These are phyloP conservation scores for Amaranthus cruentus DNA, from an alignment of 148 eudicot species.

Conservation along the genomic window DNA sequence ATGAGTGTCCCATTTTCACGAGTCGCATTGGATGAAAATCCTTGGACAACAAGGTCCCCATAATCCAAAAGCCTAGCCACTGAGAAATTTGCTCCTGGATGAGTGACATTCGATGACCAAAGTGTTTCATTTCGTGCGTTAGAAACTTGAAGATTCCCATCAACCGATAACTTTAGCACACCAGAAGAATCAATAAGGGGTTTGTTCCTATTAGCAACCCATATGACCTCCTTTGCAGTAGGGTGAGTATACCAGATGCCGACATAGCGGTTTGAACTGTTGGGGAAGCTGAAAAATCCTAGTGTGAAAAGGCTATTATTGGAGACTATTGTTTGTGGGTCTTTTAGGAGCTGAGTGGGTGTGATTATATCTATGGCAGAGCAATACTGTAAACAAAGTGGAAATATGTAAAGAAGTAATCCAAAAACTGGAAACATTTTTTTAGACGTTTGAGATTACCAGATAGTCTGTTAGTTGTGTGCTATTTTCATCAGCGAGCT, in stretches of 20 bases:
- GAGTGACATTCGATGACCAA: conserved; percentile 39
- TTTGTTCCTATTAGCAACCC: conserved; percentile 32
- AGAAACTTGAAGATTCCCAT: conserved; percentile 30
- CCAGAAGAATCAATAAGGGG: conserved; percentile 23
- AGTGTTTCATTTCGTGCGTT: conserved; percentile 28
- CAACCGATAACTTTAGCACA: conserved; percentile 9
- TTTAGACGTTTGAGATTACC: not conserved
- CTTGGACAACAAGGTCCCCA: conserved; percentile 47
- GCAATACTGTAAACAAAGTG: conserved; percentile 10
- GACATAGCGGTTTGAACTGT: conserved; percentile 18
- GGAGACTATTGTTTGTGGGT: conserved; percentile 24
- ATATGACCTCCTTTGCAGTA: conserved; percentile 18
- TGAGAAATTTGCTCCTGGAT: conserved; percentile 10
- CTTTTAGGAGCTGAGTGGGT: conserved; percentile 16
- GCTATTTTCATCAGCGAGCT: too few relatives aligned
- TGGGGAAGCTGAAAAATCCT: conserved; percentile 28
- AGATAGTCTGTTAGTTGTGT: too few relatives aligned
- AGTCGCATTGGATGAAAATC: not conserved
- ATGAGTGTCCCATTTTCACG: conserved; percentile 16
- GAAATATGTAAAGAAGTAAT: conserved; percentile 1
- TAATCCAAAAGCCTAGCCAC: conserved; percentile 39
- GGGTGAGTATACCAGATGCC: conserved; percentile 33
- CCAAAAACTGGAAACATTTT: not conserved
- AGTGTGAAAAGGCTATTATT: conserved; percentile 19
- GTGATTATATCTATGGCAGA: conserved; percentile 19